These are phyloP conservation scores for Jackrogersella multiformis DNA, from an alignment of 495 filamentous ascomycete species.

Conservation along the genomic window DNA sequence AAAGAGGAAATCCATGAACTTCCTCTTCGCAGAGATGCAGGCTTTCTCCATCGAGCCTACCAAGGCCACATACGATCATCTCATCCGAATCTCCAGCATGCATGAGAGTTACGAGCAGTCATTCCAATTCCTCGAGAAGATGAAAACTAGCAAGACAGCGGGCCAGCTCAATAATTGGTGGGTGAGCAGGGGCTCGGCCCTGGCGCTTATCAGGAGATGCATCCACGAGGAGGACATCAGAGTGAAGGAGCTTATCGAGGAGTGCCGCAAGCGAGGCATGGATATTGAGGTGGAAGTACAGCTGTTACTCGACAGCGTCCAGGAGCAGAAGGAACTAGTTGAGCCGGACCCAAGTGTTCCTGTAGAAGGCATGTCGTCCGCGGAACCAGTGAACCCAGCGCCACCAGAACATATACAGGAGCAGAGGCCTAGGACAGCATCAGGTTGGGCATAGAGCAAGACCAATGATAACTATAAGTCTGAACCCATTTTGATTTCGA, in stretches of 20 bases:
- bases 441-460: constrained; percentile 12
- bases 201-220: constrained; percentile 55
- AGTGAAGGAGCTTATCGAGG: constrained; percentile 52
- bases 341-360: neutral
- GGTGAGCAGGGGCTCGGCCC: constrained; percentile 50
- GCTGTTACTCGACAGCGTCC: constrained; percentile 20
- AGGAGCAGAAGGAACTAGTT: constrained; percentile 2
- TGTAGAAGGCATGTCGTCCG: neutral
- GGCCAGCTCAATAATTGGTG: constrained; percentile 41
- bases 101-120: constrained; percentile 65
- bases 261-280: constrained; percentile 47
- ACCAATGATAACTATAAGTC: neutral
- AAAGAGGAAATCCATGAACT: constrained; percentile 68
- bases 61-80: constrained; percentile 69
- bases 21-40: constrained; percentile 78
- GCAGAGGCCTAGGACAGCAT: neutral
- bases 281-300: constrained; percentile 39
- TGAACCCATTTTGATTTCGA: neutral
- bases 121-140: constrained; percentile 65
- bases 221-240: constrained; percentile 53
- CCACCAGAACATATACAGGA: neutral
- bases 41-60: constrained; percentile 68
- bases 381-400: neutral
- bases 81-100: constrained; percentile 71
- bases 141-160: constrained; percentile 47